Evolutionary conservation across 352 stramenopile genomes (phyloP).

Genomic region (Pythium inflatum): DNA sequence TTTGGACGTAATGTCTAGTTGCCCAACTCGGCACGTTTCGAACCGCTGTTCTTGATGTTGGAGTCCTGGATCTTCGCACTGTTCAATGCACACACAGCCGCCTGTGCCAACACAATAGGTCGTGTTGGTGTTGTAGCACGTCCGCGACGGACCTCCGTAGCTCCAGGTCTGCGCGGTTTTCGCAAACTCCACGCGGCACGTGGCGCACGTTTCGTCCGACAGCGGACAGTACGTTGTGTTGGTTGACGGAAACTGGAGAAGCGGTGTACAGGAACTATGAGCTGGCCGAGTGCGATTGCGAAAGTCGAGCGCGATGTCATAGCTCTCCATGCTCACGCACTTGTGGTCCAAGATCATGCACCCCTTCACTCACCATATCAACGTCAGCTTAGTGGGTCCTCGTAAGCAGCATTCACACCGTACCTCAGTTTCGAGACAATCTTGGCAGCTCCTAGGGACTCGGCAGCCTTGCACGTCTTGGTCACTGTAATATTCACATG

Average conservation of each 20-base stretch:
- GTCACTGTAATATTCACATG: background rate
- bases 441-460: background rate
- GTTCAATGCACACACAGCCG: constrained; percentile 12
- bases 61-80: too few species aligned
- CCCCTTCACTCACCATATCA: background rate
- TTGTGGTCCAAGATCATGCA: background rate
- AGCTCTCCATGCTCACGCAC: background rate
- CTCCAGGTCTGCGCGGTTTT: too few species aligned
- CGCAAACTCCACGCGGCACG: too few species aligned
- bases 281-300: background rate
- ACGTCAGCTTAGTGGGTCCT: background rate
- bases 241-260: background rate
- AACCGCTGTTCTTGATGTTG: too few species aligned
- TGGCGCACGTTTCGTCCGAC: too few species aligned
- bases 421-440: constrained; percentile 4
- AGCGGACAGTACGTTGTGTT: constrained; percentile 9
- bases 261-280: background rate
- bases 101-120: background rate
- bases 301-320: background rate
- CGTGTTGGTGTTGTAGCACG: background rate
- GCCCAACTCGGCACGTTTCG: too few species aligned
- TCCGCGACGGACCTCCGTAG: too few species aligned
- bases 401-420: too few species aligned
- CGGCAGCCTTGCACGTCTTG: background rate
- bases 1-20: too few species aligned